Base-by-base conservation (phyloP, 345 rosid genomes). In the Isatis tinctoria region DNA sequence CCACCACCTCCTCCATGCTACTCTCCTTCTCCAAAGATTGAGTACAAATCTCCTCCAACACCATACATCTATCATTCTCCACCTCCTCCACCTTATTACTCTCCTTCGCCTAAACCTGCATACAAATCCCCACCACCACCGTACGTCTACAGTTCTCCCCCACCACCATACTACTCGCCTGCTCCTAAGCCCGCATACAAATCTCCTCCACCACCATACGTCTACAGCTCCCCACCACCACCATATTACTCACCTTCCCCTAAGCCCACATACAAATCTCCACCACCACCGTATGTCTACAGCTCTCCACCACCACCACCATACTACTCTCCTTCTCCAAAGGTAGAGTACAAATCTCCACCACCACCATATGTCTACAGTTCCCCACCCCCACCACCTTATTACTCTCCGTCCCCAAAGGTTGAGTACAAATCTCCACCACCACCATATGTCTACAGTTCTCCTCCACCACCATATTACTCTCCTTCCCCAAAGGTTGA, bases 271-370 rank as follows among this genome's bases (percentile, higher is more conserved):
- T 60, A 60, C 48, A 60, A 22, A 20, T 60, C 47, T 39, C 66
- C 48, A 2, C 48, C 65, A 37, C 65, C 65, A 36, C 47, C 48
- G 1, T 60, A 60, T 3, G 48, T 37, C 2, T 60, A 60, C 1
- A 60, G 48, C 32, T 61, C 67, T 0, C 47, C 65, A 22, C 65
- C 65, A 11, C 65, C 65, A 11, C 65, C 64, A 59, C 64, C 64
- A 18, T 33, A 35, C 16, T 59, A 59, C 28, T 35, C 64, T 0
- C 64, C 28, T 35, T 2, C 64, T 0, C 45, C 44, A 2, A 59
- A 59, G 45, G 6, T 10, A 0, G 2, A 14, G 18, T 59, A 59
- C 64, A 59, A 59, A 35, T 57, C 41, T 17, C 62, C 62, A 3
- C 62, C 62, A 57, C 62, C 62, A 9, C 54, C 54, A 1, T 48